Percentiles rank a stretch among this genome's conserved stretches.
Evolutionary conservation across 225 moss, liverwort and hornwort genomes (phyloP).

Genomic region (Physcomitrellopsis africana): DNA sequence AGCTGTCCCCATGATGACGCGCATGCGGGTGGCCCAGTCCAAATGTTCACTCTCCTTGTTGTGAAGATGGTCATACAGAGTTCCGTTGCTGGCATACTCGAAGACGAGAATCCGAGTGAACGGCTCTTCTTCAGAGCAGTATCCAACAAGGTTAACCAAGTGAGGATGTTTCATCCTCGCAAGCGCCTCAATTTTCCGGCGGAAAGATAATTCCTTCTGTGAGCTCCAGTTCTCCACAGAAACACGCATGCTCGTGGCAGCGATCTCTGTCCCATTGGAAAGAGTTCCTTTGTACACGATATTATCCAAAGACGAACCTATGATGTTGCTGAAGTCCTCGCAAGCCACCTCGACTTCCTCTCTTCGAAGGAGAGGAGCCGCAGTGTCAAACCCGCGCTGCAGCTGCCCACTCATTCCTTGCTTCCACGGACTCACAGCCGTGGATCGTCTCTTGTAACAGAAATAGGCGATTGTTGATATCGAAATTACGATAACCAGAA

Average conservation of each 20-base stretch:
- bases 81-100: slow-evolving; percentile 94
- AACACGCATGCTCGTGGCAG: slow-evolving; percentile 72
- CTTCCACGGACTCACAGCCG: slow-evolving; percentile 70
- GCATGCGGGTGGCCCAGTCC: slow-evolving; percentile 85
- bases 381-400: slow-evolving; percentile 55
- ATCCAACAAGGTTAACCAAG: slow-evolving; percentile 80
- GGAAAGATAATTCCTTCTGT: slow-evolving; percentile 63
- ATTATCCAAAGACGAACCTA: slow-evolving; percentile 58
- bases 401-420: slow-evolving; percentile 72
- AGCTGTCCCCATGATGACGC: slow-evolving; percentile 80
- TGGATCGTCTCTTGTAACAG: slow-evolving; percentile 44
- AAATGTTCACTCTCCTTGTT: slow-evolving; percentile 68
- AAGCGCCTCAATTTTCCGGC: slow-evolving; percentile 74
- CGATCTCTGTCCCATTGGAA: slow-evolving; percentile 70
- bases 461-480: slow-evolving; percentile 42
- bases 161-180: slow-evolving; percentile 83
- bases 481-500: slow-evolving; percentile 43
- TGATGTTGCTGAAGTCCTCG: slow-evolving; percentile 98
- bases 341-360: slow-evolving; percentile 81
- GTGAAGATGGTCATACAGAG: slow-evolving; percentile 75
- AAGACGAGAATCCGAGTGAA: slow-evolving; percentile 87
- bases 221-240: slow-evolving; percentile 62
- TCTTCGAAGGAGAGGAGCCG: slow-evolving; percentile 54
- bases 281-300: slow-evolving; percentile 85
- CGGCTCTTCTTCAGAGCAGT: slow-evolving; percentile 67